Base-by-base conservation (phyloP, 2,329 filamentous ascomycete species). In the Phoma sp. region DNA sequence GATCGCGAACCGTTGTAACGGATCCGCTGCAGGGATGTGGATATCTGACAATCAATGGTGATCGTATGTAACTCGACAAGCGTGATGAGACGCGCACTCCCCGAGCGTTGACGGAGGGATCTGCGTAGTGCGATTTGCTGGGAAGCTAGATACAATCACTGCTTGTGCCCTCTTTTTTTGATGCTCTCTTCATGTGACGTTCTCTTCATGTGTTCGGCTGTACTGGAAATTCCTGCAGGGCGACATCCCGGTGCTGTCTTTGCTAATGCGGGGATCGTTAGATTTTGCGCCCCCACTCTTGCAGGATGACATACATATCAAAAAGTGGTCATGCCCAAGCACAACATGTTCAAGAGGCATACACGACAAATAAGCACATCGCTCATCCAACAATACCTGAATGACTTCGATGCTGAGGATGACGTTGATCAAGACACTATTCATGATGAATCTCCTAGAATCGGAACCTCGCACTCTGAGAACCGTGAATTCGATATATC, bases 21-120 rank as follows among this genome's bases (percentile, higher is more conserved):
- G 43, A 52, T 45, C 29, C 27, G 41, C 22, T 19, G 49, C 52
- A 55, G 51, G 52, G 52, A 51, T 51, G 31, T 39, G 52, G 19
- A 47, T 38, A 55, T 55, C 52, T 47, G 43, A 51, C 31, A 47
- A 43, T 33, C 33, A 41, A 17, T 17, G 32, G 32, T 5, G 21
- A 55, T 55, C 52, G 46, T 25, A 50, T 17, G 27, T 31, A 15
- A 31, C 8, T 12, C 22, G 9, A 15, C 9, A 10, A 25, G 6
- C 12, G 10, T 33, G 21, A n/a, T 25, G 27, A 7, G 9, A 27
- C 3, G 9, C 19, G 24, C 43, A 31, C 35, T 35, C n/a, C 32
- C 32, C 6, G 32, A 7, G 32, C 32, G 12, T 31, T 31, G 5
- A 5, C 12, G 13, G 29, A 13, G 15, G 10, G 12, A 31, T 31